Base-by-base conservation (phyloP, 495 filamentous ascomycete genomes). In the Xylaria longipes region DNA sequence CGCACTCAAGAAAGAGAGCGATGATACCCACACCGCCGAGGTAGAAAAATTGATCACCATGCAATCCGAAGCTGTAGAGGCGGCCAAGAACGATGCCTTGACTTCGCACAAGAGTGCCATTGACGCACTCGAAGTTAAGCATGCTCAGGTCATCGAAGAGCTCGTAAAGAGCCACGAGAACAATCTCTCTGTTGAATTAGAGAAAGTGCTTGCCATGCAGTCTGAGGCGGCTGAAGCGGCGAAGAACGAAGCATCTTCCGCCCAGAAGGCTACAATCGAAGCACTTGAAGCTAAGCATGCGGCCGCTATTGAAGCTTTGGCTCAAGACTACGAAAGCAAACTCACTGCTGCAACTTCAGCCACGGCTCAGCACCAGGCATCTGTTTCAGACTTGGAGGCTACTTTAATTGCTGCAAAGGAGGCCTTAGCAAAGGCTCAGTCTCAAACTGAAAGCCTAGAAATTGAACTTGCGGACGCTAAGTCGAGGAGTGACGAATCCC, bases 1-100 rank as follows among this genome's bases (percentile, higher is more conserved):
- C 29, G 72, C 81, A 1, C 60, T 82, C 25, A 85, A 81, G 76
- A 82, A 84, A 69, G 80, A 80, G 35, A 78, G 79, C 15, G 84
- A 87, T 61, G 80, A 83, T 27, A 77, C 73, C 15, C 84, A 88
- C 69, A 80, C 80, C 6, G 74, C 77, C 35, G 86, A 88, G 68
- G 70, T 87, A 9, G 84, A 88, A 74, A 83, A 85, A 73, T 73
- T 88, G 31, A 82, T 84, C 50, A 73, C 79, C 0, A 72, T 79
- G 73, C 79, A 87, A 72, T 78, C 81, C 60, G 81, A 85, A 70
- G 80, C 82, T 33, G 77, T 82, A 35, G 81, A 85, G 72, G 79
- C 77, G 56, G 69, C 78, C 61, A 82, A 79, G 77, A 76, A 76
- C 12, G 79, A 82, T 20, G 73, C 76, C 33, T 73, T 78, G 7